A percentile compares a stretch with the other conserved stretches of the same genome.
These are phyloP conservation scores for Asparagopsis taxiformis DNA, from an alignment of 31 red algal species.

Conservation along the genomic window DNA sequence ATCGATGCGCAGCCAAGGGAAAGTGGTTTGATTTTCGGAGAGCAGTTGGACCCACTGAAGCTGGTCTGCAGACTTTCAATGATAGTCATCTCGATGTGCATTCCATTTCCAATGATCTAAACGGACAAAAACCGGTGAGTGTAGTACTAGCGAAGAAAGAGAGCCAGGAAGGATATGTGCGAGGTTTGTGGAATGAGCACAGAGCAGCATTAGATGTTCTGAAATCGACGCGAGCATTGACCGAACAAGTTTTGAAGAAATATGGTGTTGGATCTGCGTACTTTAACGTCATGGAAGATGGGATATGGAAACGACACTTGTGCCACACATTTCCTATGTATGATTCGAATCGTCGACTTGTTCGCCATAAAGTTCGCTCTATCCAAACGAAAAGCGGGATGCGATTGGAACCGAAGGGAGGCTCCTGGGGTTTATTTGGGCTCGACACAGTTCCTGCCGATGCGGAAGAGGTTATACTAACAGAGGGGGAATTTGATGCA, in stretches of 20 bases:
- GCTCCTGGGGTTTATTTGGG: slow-evolving; percentile 88
- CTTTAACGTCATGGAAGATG: slow-evolving; percentile 16
- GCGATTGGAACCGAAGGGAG: slow-evolving; percentile 77
- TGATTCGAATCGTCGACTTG: slow-evolving; percentile 25
- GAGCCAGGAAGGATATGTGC: slow-evolving; percentile 14
- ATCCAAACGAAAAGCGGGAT: slow-evolving; percentile 57
- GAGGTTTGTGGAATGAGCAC: neutral
- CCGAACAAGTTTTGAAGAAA: slow-evolving; percentile 18
- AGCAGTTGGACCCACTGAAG: slow-evolving; percentile 25
- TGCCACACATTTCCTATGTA: slow-evolving; percentile 79
- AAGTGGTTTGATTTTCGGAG: slow-evolving; percentile 70
- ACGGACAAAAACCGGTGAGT: neutral
- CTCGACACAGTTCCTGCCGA: slow-evolving; percentile 61
- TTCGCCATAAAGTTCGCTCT: slow-evolving; percentile 75
- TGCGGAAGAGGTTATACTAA: slow-evolving; percentile 68
- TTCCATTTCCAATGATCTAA: too few species aligned
- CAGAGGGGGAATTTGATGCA: slow-evolving; percentile 96
- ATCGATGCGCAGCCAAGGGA: slow-evolving; percentile 76
- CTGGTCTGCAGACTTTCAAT: neutral
- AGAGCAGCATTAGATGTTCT: slow-evolving; percentile 19
- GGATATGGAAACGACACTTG: slow-evolving; percentile 13
- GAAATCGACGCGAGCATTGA: slow-evolving; percentile 33
- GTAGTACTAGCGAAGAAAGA: neutral
- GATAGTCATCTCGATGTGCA: too few species aligned
- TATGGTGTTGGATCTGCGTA: slow-evolving; percentile 65